phyloP scores from a whole-genome alignment of 2,329 filamentous ascomycete genomes.

The Penicillium sp. region DNA sequence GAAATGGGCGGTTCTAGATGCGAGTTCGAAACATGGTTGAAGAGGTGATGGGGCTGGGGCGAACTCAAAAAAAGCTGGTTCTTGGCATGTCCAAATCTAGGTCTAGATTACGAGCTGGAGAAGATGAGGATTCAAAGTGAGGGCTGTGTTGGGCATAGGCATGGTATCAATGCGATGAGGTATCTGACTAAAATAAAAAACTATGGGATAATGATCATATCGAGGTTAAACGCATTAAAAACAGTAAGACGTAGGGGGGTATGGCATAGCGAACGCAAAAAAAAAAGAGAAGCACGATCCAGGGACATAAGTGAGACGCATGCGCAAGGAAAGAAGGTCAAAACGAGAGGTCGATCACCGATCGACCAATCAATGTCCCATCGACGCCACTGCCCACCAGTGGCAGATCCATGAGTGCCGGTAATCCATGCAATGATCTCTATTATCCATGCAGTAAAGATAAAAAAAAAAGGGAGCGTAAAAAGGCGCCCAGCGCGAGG shows the following conservation, averaged over 20 bases:
- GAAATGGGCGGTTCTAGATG: conserved; percentile 5
- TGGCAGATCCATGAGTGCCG: conserved; percentile 24
- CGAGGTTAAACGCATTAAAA: conserved; percentile 8
- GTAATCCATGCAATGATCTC: conserved; percentile 25
- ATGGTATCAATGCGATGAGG: conserved; percentile 13
- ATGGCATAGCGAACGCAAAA: conserved; percentile 15
- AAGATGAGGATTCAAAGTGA: background rate
- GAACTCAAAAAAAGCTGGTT: background rate
- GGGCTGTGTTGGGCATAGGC: background rate
- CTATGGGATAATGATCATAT: conserved; percentile 2
- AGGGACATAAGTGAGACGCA: conserved; percentile 9
- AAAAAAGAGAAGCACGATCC: background rate
- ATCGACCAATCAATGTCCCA: conserved; percentile 18
- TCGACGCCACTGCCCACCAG: conserved; percentile 27
- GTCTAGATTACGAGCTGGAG: background rate
- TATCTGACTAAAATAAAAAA: conserved; percentile 11
- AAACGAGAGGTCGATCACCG: conserved; percentile 16
- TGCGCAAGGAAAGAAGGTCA: conserved; percentile 13
- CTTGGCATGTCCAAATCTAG: background rate
- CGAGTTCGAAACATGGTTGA: conserved; percentile 1
- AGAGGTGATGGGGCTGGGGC: background rate
- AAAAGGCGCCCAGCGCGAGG: background rate
- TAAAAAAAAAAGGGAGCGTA: conserved; percentile 3
- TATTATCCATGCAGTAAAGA: conserved; percentile 20
- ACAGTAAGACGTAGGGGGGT: conserved; percentile 8